These are phyloP conservation scores for Rhizophagus clarus DNA, from an alignment of 192 early-diverging fungal species.

Conservation along the genomic window DNA sequence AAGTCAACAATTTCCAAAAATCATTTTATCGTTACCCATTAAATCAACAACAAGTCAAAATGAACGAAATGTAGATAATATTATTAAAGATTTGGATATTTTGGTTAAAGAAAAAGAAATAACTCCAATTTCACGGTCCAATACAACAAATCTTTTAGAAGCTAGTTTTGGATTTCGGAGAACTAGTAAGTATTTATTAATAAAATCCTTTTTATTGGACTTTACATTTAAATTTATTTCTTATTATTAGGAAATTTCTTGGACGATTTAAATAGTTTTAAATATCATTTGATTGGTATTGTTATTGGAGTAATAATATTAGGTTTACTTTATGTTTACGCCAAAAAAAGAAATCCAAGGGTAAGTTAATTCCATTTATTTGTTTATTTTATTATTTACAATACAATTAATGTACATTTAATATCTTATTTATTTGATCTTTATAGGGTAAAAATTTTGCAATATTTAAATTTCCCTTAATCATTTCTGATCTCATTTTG, in stretches of 20 bases:
- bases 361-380: background rate
- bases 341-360: background rate
- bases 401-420: background rate
- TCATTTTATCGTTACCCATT: background rate
- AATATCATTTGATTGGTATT: background rate
- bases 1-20: too few relatives aligned
- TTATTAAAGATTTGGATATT: background rate
- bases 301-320: background rate
- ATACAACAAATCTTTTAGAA: background rate
- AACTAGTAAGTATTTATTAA: background rate
- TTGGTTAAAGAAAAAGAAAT: conserved; percentile 6
- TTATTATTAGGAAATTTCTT: background rate
- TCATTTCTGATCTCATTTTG: background rate
- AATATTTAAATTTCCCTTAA: background rate
- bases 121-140: background rate
- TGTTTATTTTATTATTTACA: background rate
- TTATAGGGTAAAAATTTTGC: background rate
- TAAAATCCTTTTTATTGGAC: too few relatives aligned
- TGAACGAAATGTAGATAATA: background rate
- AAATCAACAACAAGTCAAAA: background rate
- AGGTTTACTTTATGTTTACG: background rate
- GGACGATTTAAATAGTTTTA: background rate
- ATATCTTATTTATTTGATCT: background rate
- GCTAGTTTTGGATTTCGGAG: background rate
- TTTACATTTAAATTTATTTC: background rate